Evolutionary conservation across 2,329 filamentous ascomycete genomes (phyloP).

Genomic region (Talaromyces sp.): DNA sequence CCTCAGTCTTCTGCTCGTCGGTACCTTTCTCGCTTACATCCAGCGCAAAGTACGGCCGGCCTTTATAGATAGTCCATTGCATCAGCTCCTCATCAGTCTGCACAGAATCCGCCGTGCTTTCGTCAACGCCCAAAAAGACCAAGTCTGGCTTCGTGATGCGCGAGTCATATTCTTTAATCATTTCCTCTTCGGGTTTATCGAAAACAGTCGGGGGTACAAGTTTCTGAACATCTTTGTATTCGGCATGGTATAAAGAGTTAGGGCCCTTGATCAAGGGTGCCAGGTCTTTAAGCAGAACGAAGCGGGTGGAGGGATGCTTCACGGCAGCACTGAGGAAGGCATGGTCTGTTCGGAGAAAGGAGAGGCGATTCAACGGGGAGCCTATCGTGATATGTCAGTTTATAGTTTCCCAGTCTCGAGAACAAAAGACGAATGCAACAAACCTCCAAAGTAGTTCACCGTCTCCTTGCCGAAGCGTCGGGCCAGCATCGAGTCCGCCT

Average conservation of each 20-base stretch:
- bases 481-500: conserved; percentile 55
- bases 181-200: conserved; percentile 65
- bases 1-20: conserved; percentile 54
- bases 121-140: conserved; percentile 81
- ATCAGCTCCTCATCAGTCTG: conserved; percentile 39
- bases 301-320: conserved; percentile 50
- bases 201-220: conserved; percentile 73
- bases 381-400: conserved; percentile 29
- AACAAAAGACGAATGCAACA: conserved; percentile 9
- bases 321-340: conserved; percentile 48
- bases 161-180: conserved; percentile 72
- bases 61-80: conserved; percentile 61
- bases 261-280: conserved; percentile 65
- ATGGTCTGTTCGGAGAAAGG: conserved; percentile 48
- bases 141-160: conserved; percentile 64
- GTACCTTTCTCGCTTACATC: conserved; percentile 74
- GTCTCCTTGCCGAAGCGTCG: conserved; percentile 50
- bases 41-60: conserved; percentile 81
- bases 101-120: conserved; percentile 38
- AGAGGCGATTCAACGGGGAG: conserved; percentile 49
- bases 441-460: conserved; percentile 52
- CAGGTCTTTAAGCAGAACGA: conserved; percentile 76
- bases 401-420: neutral
- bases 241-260: conserved; percentile 64
- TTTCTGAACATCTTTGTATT: conserved; percentile 64